Evolutionary conservation across 108 stramenopile genomes (phyloP).

Genomic region (Chaetoceros tenuissimus): DNA sequence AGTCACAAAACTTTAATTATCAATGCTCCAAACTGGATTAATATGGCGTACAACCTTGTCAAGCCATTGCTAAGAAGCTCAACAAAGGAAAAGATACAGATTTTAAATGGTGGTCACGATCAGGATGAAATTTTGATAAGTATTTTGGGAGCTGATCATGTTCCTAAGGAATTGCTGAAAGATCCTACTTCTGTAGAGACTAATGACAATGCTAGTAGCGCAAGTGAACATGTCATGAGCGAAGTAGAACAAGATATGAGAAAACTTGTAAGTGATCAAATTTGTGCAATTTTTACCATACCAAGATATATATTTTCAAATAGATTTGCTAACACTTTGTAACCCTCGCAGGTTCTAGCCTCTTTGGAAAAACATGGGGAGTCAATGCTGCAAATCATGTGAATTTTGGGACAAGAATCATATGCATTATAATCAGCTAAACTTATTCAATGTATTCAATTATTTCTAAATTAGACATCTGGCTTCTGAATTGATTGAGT

Average conservation of each 20-base stretch:
- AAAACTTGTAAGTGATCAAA: background rate
- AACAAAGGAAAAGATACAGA: constrained; percentile 63
- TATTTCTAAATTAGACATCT: no score
- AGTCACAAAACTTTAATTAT: constrained; percentile 58
- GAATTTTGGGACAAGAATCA: no score
- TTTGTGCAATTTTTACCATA: background rate
- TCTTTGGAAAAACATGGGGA: background rate
- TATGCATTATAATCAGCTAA: no score
- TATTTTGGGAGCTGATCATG: background rate
- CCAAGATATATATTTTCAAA: background rate
- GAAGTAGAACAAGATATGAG: background rate
- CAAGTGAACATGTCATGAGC: background rate
- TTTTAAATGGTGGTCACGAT: constrained; percentile 32
- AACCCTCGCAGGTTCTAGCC: background rate
- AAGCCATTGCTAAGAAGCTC: constrained; percentile 61
- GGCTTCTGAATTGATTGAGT: no score
- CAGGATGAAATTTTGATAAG: constrained; percentile 45
- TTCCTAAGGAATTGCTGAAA: background rate
- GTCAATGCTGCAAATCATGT: background rate
- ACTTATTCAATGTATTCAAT: no score
- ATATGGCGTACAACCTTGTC: constrained; percentile 46
- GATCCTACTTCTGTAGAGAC: background rate
- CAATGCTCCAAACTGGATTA: constrained; percentile 75
- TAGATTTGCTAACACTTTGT: background rate
- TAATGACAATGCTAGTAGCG: background rate